Conservation (phyloP, 169 alveolate species). For the Condylostoma magnum region DNA sequence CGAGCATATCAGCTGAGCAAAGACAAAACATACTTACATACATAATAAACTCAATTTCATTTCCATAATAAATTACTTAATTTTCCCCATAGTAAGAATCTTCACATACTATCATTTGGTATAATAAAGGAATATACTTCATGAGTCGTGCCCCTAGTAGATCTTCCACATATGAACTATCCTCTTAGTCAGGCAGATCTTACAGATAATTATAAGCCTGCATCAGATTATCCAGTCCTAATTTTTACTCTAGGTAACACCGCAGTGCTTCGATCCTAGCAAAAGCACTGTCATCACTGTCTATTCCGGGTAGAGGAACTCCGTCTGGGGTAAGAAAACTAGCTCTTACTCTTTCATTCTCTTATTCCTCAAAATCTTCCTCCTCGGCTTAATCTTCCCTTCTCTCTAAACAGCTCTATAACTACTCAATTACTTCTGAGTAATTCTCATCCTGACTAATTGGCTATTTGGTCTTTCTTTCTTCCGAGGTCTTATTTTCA, state of each 20-base stretch:
- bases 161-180: constrained; percentile 30
- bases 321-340: constrained; percentile 34
- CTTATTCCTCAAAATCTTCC: constrained; percentile 44
- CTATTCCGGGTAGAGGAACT: constrained; percentile 37
- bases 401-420: not conserved
- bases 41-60: not conserved
- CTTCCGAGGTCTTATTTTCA: not conserved
- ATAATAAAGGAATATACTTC: constrained; percentile 46
- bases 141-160: constrained; percentile 39
- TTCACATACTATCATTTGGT: constrained; percentile 65
- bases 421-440: not conserved
- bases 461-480: not conserved
- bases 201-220: constrained; percentile 41
- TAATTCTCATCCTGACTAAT: not conserved
- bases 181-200: constrained; percentile 30
- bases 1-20: not conserved
- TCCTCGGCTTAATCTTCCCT: constrained; percentile 23
- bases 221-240: constrained; percentile 36
- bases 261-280: constrained; percentile 62
- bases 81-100: constrained; percentile 44
- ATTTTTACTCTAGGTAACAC: constrained; percentile 44
- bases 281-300: constrained; percentile 39
- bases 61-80: constrained; percentile 7
- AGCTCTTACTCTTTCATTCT: constrained; percentile 34
- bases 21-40: not conserved